Conservation (phyloP, 139 green algal species). For the Deuterostichococcus epilithicus region DNA sequence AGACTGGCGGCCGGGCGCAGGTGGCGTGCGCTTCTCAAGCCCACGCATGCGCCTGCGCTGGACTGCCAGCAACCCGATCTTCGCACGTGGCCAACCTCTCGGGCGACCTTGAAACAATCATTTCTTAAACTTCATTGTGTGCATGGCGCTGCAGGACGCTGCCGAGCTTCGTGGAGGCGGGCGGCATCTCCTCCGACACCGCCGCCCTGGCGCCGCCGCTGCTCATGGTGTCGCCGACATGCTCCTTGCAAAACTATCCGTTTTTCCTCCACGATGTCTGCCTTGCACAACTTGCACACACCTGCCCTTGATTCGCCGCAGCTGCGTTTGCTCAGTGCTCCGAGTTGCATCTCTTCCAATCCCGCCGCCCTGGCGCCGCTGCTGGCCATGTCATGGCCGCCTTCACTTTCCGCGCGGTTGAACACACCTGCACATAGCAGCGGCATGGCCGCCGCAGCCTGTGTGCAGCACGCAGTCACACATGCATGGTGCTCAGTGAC, state of each 20-base stretch:
- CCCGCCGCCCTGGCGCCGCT: conserved; percentile 7
- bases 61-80: not conserved
- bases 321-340: too few species aligned
- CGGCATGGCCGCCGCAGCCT: too few species aligned
- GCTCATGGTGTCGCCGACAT: conserved; percentile 5
- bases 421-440: too few species aligned
- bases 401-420: too few species aligned
- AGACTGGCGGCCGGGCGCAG: too few species aligned
- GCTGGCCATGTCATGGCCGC: not conserved
- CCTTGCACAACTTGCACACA: too few species aligned
- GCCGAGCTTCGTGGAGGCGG: conserved; percentile 13
- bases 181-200: not conserved
- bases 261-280: too few species aligned
- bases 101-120: not conserved
- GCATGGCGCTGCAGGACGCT: conserved; percentile 6
- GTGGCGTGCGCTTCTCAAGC: too few species aligned
- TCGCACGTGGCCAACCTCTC: not conserved
- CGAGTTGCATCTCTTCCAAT: not conserved
- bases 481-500: too few species aligned
- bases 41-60: not conserved
- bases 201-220: conserved; percentile 6
- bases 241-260: too few species aligned
- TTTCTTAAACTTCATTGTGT: not conserved
- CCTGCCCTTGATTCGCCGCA: too few species aligned
- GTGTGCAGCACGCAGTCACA: too few species aligned